Evolutionary conservation across 2,329 filamentous ascomycete species (phyloP), one percentile per base, ranked within the genome.

Genomic region (Aspergillus quadrilineatus): DNA sequence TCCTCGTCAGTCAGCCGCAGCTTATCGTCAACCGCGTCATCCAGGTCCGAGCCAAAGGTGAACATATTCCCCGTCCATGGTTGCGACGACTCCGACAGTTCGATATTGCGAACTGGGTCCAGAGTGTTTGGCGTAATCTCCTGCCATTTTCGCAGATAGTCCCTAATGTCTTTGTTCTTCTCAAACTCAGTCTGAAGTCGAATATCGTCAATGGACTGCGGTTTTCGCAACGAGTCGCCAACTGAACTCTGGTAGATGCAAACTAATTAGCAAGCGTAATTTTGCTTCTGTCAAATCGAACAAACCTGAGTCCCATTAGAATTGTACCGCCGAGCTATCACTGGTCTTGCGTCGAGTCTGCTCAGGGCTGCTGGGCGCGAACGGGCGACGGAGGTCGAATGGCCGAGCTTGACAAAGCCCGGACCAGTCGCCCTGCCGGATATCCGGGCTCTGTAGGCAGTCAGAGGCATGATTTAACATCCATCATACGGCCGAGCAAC

Each of bases 71-170:
- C 71, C 6, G 67, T 49, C 63, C 62, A 68, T 10, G 60, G 63
- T 14, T 45, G 50, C 15, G 59, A 55, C 14, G 50, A 7, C 10
- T 56, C 54, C 22, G 49, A 15, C 17, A 51, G 28, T 8, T 60
- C 61, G 1, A 65, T 60, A 7, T 65, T 63, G 7, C 61, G 64
- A 14, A 71, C 59, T 1, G 72, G 72, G 29, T 75, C 70, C 34
- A 71, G 10, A 10, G 49, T n/a, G 26, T 66, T 68, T 1, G 65
- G 57, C 29, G 72, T 69, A 6, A 56, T 62, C 9, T 66, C 63
- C 57, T 73, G 71, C 76, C 76, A 78, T 68, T 71, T 70, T 46
- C 62, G 62, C 17, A 78, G 62, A 52, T 77, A 77, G n/a, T 70
- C 63, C 49, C 74, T 69, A 30, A 78, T 76, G 55, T 76, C 67